A percentile compares a stretch with the other conserved stretches of the same genome.
Conservation (phyloP, 108 stramenopile genomes). For the Skeletonema tropicum region DNA sequence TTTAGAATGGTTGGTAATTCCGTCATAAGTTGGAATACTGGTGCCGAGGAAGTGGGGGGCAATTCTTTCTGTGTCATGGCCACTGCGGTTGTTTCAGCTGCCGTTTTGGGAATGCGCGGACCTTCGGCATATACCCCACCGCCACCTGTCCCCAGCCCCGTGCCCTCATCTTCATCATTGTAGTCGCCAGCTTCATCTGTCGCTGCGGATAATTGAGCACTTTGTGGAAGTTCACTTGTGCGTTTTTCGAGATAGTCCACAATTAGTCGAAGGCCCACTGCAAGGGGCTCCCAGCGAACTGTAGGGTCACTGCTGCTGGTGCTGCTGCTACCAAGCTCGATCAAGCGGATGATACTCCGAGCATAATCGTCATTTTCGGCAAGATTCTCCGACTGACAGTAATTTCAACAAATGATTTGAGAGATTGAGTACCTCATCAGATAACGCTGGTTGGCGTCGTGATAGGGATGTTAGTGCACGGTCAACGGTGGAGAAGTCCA, state of each 20-base stretch:
- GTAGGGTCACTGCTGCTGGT: slow-evolving; percentile 3
- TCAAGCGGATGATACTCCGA: slow-evolving; percentile 20
- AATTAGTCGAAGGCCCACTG: slow-evolving; percentile 75
- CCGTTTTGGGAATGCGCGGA: slow-evolving; percentile 68
- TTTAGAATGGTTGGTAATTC: slow-evolving; percentile 54
- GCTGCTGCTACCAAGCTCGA: slow-evolving; percentile 10
- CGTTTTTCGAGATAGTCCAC: slow-evolving; percentile 56
- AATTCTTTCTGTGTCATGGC: not conserved
- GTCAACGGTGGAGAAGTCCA: slow-evolving; percentile 83
- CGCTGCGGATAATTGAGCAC: not conserved
- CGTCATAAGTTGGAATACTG: slow-evolving; percentile 47
- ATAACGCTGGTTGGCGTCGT: slow-evolving; percentile 72
- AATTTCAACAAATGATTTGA: slow-evolving; percentile 42
- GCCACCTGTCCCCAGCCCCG: slow-evolving; percentile 23
- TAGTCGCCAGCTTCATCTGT: not conserved
- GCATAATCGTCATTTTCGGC: slow-evolving; percentile 32
- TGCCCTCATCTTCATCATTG: slow-evolving; percentile 20
- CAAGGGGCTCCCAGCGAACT: slow-evolving; percentile 82
- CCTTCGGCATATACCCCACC: slow-evolving; percentile 80
- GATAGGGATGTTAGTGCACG: slow-evolving; percentile 70
- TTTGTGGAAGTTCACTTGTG: slow-evolving; percentile 25
- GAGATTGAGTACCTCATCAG: slow-evolving; percentile 54
- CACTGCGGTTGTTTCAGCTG: slow-evolving; percentile 2
- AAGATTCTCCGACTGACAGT: slow-evolving; percentile 13
- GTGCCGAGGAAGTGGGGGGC: slow-evolving; percentile 18